phyloP scores from a whole-genome alignment of 768 basidiomycete genomes.

The Podaxis sp. region DNA sequence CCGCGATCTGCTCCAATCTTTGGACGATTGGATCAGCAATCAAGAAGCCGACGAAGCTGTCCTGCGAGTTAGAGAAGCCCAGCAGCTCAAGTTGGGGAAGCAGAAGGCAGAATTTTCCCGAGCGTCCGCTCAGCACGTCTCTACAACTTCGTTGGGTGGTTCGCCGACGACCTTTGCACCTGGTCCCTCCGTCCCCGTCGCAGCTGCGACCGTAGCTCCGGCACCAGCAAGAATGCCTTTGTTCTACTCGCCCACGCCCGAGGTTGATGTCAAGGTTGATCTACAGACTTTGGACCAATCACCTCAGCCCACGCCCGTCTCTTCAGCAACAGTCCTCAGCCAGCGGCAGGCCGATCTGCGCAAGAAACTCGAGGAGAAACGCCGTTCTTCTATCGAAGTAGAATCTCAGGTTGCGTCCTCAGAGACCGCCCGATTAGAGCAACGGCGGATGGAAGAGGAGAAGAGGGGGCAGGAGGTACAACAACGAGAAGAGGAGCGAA shows the following conservation, averaged over 20 bases:
- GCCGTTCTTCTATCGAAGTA: background rate
- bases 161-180: background rate
- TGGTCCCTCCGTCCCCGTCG: background rate
- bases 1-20: background rate
- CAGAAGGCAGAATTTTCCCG: background rate
- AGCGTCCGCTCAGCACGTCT: background rate
- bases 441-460: background rate
- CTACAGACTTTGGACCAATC: background rate
- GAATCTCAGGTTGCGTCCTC: slow-evolving; percentile 3
- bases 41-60: slow-evolving; percentile 10
- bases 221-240: background rate
- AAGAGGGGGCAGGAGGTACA: background rate
- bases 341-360: slow-evolving; percentile 4
- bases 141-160: background rate
- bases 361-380: slow-evolving; percentile 3
- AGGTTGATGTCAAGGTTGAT: slow-evolving; percentile 11
- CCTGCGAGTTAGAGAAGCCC: background rate
- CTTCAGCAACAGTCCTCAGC: background rate
- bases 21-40: slow-evolving; percentile 2
- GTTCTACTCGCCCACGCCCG: slow-evolving; percentile 9
- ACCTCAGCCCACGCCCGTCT: background rate
- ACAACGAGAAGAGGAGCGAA: background rate
- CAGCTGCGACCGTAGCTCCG: background rate
- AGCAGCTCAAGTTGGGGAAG: slow-evolving; percentile 5
- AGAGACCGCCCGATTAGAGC: background rate